A percentile compares a stretch with the other conserved stretches of the same genome.
phyloP scores from a whole-genome alignment of 768 basidiomycete species.

The Cytidiella melzeri region DNA sequence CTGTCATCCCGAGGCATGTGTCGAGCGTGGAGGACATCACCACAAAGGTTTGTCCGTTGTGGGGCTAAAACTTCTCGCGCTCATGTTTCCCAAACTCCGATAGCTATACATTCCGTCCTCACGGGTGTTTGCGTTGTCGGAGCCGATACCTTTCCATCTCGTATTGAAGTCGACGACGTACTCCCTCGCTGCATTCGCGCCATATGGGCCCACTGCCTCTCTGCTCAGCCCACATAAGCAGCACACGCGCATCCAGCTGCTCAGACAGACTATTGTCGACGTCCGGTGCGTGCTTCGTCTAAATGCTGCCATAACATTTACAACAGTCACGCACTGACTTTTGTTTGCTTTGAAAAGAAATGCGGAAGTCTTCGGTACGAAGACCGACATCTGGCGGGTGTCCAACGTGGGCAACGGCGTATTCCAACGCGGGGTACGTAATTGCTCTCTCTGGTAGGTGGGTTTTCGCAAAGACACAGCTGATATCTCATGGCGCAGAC shows the following conservation, averaged over 20 bases:
- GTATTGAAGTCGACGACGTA: conserved; percentile 48
- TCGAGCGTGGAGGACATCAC: conserved; percentile 24
- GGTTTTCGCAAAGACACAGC: conserved; percentile 1
- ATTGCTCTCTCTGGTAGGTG: background rate
- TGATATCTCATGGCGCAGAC: conserved; percentile 33
- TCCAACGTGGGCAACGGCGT: conserved; percentile 59
- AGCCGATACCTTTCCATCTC: conserved; percentile 65
- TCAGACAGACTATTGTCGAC: conserved; percentile 66
- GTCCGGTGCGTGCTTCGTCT: conserved; percentile 34
- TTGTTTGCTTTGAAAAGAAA: conserved; percentile 31
- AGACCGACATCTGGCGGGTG: conserved; percentile 65
- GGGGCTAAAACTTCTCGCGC: background rate
- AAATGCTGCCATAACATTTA: background rate
- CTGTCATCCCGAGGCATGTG: conserved; percentile 23
- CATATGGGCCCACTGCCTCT: conserved; percentile 44
- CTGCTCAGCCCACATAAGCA: conserved; percentile 24
- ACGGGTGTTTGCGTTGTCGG: conserved; percentile 49
- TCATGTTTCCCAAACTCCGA: background rate
- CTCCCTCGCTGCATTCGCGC: conserved; percentile 55
- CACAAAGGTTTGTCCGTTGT: conserved; percentile 27
- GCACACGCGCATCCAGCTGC: conserved; percentile 50
- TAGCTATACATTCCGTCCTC: conserved; percentile 52
- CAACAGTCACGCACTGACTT: background rate
- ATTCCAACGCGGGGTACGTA: conserved; percentile 50
- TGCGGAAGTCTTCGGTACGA: conserved; percentile 40